Evolutionary conservation across 306 rosid genomes (phyloP), one percentile per base, ranked within the genome.

Genomic region (Ammopiptanthus mongolicus): DNA sequence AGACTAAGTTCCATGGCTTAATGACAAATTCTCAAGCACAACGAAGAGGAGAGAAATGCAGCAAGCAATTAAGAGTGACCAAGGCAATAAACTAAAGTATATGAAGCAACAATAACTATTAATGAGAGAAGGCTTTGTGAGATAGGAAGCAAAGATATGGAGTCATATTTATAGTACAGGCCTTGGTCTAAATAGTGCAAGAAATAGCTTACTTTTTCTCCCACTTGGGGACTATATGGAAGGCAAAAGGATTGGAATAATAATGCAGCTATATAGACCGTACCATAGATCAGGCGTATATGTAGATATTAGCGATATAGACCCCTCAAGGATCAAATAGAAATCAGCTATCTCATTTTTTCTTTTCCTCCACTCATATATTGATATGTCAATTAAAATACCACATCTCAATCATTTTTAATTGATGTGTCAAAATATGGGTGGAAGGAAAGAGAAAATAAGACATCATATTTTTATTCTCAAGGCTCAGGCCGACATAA

Each of bases 121-220:
- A 28, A 57, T 44, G 51, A 12, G 41, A 22, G 41, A 39, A 52
- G 61, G 48, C 22, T 17, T 58, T 65, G 50, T 81, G 88, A 77
- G 80, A 69, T 69, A 52, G 59, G n/a, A 76, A 73, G 78, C 59
- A 71, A 31, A 74, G 77, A 15, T 62, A 44, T 29, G 67, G 33
- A 46, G 78, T 69, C 37, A 0, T 81, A 87, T 87, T 83, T 87
- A 87, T 89, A 87, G 80, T 31, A 18, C 69, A 64, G 60, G 77
- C 58, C 41, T 36, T 46, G 14, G 42, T 46, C 19, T 25, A 53
- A 2, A 73, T 28, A 51, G n/a, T n/a, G n/a, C 53, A 37, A n/a
- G 28, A 25, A 74, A 65, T 14, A 29, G 69, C 41, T 44, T 52
- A 9, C 69, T 69, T 69, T 76, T 59, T 60, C 47, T 58, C 21